phyloP scores from a whole-genome alignment of 2,329 filamentous ascomycete genomes.

The Claviceps digitariae region DNA sequence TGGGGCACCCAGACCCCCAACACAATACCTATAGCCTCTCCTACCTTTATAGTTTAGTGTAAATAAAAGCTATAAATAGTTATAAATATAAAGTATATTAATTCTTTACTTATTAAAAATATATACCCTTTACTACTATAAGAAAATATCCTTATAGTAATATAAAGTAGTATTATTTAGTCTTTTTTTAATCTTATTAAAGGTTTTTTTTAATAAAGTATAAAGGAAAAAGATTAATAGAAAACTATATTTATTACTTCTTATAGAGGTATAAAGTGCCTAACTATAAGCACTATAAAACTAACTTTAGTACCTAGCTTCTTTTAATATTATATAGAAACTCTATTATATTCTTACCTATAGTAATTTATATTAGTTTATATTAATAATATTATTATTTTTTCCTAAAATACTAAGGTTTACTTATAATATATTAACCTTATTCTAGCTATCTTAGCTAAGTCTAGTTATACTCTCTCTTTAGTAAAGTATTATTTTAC shows the following conservation, averaged over 20 bases:
- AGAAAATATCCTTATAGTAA: not conserved
- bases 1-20: too few relatives aligned
- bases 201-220: not conserved
- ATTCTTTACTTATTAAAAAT: not conserved
- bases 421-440: not conserved
- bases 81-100: not conserved
- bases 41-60: not conserved
- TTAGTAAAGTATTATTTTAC: not conserved
- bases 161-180: not conserved
- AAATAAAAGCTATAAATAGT: not conserved
- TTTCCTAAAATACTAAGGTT: fast-evolving
- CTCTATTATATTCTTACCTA: not conserved
- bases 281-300: not conserved
- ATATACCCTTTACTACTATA: not conserved
- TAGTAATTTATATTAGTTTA: not conserved
- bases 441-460: not conserved
- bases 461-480: not conserved
- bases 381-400: not conserved
- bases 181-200: not conserved
- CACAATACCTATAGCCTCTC: too few relatives aligned
- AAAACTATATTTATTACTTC: not conserved
- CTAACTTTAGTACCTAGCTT: not conserved
- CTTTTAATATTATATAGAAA: not conserved
- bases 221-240: not conserved
- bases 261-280: not conserved